Evolutionary conservation across 1,139 yeast species (phyloP).

Genomic region (Magnusiomyces tetraspermus): DNA sequence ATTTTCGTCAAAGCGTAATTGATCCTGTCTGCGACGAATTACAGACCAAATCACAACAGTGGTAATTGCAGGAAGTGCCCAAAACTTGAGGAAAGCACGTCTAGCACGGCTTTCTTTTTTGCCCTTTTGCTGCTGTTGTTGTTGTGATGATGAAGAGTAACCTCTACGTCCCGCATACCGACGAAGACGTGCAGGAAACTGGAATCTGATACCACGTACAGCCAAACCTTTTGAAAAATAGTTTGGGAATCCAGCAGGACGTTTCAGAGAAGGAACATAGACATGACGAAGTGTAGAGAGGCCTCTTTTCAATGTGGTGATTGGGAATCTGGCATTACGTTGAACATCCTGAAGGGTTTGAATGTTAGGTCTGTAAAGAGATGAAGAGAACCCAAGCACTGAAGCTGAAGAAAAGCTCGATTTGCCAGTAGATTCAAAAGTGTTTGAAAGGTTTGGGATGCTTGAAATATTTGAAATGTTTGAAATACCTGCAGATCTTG

Average conservation of each 20-base stretch:
- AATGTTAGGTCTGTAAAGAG: too few species aligned
- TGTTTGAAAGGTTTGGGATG: too few species aligned
- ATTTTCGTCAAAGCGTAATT: not conserved
- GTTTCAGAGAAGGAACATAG: not conserved
- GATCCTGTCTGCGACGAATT: slow-evolving; percentile 6
- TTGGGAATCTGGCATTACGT: too few species aligned
- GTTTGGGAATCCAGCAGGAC: not conserved
- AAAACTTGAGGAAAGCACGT: slow-evolving; percentile 22
- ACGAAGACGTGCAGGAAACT: slow-evolving; percentile 11
- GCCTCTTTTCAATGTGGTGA: slow-evolving; percentile 26
- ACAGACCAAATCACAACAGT: slow-evolving; percentile 19
- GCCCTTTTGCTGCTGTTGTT: not conserved
- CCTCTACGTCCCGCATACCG: slow-evolving; percentile 7
- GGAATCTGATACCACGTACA: slow-evolving; percentile 10
- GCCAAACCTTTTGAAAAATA: slow-evolving; percentile 9
- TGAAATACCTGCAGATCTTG: too few species aligned
- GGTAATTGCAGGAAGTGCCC: slow-evolving; percentile 17
- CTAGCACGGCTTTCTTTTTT: slow-evolving; percentile 16
- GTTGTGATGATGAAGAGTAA: slow-evolving; percentile 7
- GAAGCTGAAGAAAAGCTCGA: too few species aligned
- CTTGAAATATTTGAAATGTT: too few species aligned
- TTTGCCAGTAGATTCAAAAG: too few species aligned
- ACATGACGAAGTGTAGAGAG: slow-evolving; percentile 10
- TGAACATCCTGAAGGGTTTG: too few species aligned
- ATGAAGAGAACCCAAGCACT: too few species aligned